These are phyloP conservation scores for Cystobasidium ongulense DNA, from an alignment of 768 basidiomycete species.

Conservation along the genomic window DNA sequence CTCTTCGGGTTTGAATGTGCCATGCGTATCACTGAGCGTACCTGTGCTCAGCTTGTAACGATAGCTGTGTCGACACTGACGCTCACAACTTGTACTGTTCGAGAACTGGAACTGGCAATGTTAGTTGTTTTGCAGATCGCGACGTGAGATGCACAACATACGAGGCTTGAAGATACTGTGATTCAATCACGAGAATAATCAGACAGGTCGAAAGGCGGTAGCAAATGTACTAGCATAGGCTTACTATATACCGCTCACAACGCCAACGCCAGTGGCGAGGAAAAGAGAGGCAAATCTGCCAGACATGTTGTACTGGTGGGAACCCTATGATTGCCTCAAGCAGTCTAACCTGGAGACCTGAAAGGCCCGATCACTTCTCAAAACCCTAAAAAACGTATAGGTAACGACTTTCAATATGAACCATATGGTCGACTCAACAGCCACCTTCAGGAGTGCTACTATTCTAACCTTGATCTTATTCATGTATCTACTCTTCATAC, in stretches of 20 bases:
- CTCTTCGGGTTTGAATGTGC: constrained; percentile 19
- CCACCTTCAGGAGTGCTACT: neutral
- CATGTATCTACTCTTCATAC: neutral
- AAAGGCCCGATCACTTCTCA: no score
- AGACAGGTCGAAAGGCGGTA: neutral
- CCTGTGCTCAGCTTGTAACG: neutral
- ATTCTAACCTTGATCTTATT: neutral
- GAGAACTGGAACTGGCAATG: neutral
- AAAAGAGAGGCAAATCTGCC: constrained; percentile 8
- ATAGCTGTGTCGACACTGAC: neutral
- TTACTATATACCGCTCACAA: constrained; percentile 25
- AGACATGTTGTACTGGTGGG: constrained; percentile 17
- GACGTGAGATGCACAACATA: neutral
- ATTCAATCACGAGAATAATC: neutral
- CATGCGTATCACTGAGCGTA: constrained; percentile 6
- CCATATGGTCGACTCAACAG: neutral
- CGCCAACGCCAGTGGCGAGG: constrained; percentile 3
- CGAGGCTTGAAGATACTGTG: constrained; percentile 26
- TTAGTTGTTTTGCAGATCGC: neutral
- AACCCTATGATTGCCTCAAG: neutral
- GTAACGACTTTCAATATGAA: no score
- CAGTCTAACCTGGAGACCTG: neutral
- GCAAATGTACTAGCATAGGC: neutral
- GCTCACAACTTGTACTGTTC: constrained; percentile 24
- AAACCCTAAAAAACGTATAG: no score